Evolutionary conservation across 305 asterid genomes (phyloP), one percentile per base, ranked within the genome.

Genomic region (Ajuga reptans): DNA sequence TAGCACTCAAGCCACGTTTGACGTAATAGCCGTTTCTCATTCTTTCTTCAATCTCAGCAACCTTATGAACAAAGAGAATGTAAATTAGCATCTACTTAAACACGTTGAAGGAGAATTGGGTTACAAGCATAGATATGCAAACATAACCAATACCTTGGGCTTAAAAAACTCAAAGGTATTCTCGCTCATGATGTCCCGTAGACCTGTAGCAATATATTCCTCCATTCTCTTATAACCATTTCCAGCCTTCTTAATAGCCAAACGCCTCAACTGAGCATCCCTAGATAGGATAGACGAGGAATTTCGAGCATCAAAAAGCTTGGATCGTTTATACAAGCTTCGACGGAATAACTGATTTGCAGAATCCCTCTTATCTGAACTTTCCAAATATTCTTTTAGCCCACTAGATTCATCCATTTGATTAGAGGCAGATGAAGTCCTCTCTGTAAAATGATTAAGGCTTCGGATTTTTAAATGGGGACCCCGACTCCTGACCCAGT

Each of bases 301-400:
- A 83, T 89, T 91, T 71, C 95, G 78, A 78, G 99, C 96, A 85
- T 91, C 99, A 76, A 84, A 91, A 70, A 88, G 90, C 80, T 94
- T 94, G 42, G 99, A 85, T 54, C 99, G 90, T 81, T 87, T 94
- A 76, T 94, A 94, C 84, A 94, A 83, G 83, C 98, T 94, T 73
- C 91, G 95, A 10, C 87, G 91, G 77, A 94, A 94, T 74, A 90
- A 77, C 79, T 85, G 96, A 76, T 81, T 92, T 61, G 94, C 89
- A 52, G 97, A 83, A 57, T 91, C 96, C 79, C 98, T 86, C 84
- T 89, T 91, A 71, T 86, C 98, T 59, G 95, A 88, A 82, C 85
- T 94, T 82, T 94, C 99, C 81, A 94, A 75, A 82, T 94, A 94
- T 77, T 91, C 91, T 72, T 88, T 86, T 72, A 94, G 84, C 71